Conservation (phyloP, 176 grass and related monocot species). For the Phyllostachys edulis region DNA sequence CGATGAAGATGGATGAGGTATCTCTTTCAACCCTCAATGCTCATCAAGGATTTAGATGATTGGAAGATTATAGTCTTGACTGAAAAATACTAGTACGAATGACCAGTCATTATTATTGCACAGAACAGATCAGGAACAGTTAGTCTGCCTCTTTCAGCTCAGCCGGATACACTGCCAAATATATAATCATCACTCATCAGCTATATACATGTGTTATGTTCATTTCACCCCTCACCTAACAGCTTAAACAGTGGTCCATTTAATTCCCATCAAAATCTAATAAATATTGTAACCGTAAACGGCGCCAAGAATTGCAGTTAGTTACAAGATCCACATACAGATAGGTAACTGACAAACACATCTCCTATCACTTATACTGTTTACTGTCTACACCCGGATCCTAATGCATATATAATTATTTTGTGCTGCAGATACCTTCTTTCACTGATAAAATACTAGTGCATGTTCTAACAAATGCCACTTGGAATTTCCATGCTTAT, state of each 20-base stretch:
- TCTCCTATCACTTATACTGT: background rate
- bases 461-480: background rate
- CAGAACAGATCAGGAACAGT: slow-evolving; percentile 2
- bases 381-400: background rate
- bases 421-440: background rate
- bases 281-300: slow-evolving; percentile 19
- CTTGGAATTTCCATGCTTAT: background rate
- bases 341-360: slow-evolving; percentile 11
- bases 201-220: background rate
- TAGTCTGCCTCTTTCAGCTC: slow-evolving; percentile 37
- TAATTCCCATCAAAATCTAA: slow-evolving; percentile 27
- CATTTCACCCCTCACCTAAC: background rate
- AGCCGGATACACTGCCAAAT: background rate
- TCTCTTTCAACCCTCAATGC: slow-evolving; percentile 19
- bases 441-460: background rate
- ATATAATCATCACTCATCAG: slow-evolving; percentile 5
- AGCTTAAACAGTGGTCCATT: background rate
- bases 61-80: background rate
- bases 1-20: slow-evolving; percentile 31
- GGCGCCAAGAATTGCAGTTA: background rate
- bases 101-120: background rate
- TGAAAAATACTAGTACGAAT: background rate
- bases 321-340: slow-evolving; percentile 4
- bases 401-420: background rate
- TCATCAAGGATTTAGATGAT: slow-evolving; percentile 38